Evolutionary conservation across 345 rosid species (phyloP).

Genomic region (Citrus medica): DNA sequence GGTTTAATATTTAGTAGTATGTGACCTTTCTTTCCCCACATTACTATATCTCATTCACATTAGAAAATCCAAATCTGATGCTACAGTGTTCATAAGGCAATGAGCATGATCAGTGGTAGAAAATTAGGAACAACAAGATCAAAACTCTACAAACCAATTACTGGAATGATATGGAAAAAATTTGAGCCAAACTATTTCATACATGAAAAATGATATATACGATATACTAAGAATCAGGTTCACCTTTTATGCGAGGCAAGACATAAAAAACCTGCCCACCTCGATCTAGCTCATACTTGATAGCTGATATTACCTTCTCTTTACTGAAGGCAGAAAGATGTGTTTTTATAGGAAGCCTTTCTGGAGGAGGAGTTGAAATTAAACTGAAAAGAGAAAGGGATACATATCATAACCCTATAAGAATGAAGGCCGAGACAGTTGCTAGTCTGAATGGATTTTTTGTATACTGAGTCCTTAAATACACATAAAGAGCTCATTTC

Average conservation of each 20-base stretch:
- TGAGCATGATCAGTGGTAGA: background rate
- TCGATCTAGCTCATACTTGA: conserved; percentile 77
- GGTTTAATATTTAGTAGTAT: background rate
- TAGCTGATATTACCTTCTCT: conserved; percentile 65
- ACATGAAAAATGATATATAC: background rate
- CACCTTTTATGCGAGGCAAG: conserved; percentile 94
- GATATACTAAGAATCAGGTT: background rate
- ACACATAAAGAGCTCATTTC: background rate
- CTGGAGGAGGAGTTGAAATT: conserved; percentile 96
- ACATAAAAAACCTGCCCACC: conserved; percentile 95
- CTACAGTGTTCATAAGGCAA: background rate
- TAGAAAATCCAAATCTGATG: background rate
- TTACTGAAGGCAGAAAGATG: conserved; percentile 65
- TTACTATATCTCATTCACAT: background rate
- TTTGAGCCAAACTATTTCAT: background rate
- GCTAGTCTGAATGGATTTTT: background rate
- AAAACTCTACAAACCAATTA: background rate
- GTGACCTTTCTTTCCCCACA: background rate
- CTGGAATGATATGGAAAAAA: background rate
- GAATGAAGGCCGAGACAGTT: background rate
- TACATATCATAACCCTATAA: conserved; percentile 3
- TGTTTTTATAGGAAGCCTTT: conserved; percentile 94
- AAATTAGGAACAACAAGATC: background rate
- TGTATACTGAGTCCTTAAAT: background rate
- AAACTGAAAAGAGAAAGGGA: conserved; percentile 47